These are phyloP conservation scores for Cucumis sativus DNA, from an alignment of 306 rosid genomes.

Conservation along the genomic window DNA sequence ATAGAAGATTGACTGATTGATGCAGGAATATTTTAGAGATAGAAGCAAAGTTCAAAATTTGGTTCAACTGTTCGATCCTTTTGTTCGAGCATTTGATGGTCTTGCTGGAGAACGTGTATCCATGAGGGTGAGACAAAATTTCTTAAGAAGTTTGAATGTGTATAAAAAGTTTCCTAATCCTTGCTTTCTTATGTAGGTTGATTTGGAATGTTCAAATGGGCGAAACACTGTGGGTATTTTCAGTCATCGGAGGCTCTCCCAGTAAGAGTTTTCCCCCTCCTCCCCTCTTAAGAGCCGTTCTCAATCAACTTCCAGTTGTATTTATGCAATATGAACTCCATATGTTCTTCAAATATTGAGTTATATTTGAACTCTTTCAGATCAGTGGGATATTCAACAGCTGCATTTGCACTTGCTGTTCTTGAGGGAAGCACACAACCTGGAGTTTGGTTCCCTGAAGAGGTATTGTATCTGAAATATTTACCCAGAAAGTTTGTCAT, in stretches of 20 bases:
- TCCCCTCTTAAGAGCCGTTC: background rate
- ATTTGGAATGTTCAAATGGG: slow-evolving; percentile 75
- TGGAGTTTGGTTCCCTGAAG: slow-evolving; percentile 98
- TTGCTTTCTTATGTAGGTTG: slow-evolving; percentile 39
- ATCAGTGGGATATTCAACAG: slow-evolving; percentile 60
- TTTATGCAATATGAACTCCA: background rate
- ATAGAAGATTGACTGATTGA: background rate
- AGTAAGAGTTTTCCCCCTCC: slow-evolving; percentile 23
- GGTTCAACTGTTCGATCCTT: slow-evolving; percentile 77
- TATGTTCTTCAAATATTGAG: background rate
- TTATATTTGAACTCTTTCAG: slow-evolving; percentile 24
- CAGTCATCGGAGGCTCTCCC: slow-evolving; percentile 64
- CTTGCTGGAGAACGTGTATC: slow-evolving; percentile 88
- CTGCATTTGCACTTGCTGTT: slow-evolving; percentile 81
- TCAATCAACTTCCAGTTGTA: background rate
- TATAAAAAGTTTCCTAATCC: background rate
- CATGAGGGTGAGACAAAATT: slow-evolving; percentile 48
- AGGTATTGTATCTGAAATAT: slow-evolving; percentile 28
- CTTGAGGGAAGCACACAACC: slow-evolving; percentile 91
- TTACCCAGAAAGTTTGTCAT: background rate
- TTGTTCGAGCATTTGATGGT: slow-evolving; percentile 63
- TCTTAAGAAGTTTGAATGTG: background rate
- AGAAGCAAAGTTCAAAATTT: slow-evolving; percentile 50
- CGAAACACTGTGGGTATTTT: slow-evolving; percentile 60
- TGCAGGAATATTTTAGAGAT: slow-evolving; percentile 77